phyloP scores from a whole-genome alignment of 257 asterid species.

The Osmanthus fragrans region DNA sequence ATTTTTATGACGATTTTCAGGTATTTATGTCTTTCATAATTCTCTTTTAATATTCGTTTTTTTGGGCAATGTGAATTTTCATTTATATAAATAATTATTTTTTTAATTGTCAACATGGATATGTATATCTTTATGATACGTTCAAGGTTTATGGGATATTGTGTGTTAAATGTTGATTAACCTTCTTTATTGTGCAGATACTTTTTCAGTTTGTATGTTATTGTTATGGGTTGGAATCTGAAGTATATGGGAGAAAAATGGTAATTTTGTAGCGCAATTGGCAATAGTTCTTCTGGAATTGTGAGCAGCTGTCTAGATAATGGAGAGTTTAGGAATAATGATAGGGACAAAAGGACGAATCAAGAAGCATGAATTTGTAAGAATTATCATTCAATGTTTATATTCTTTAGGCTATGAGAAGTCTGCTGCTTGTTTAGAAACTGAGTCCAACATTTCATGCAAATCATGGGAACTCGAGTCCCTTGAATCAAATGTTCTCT shows the following conservation, averaged over 20 bases:
- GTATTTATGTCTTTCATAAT: not conserved
- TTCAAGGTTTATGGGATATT: not conserved
- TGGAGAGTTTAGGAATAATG: conserved; percentile 40
- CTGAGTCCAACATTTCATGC: conserved; percentile 65
- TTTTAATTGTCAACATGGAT: not conserved
- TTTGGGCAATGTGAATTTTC: not conserved
- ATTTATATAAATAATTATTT: not conserved
- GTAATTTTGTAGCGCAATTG: conserved; percentile 7
- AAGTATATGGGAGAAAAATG: conserved; percentile 19
- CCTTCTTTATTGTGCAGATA: conserved; percentile 13
- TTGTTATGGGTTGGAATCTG: conserved; percentile 12
- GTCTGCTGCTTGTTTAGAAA: conserved; percentile 76
- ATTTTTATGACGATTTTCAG: not conserved
- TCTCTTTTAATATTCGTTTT: not conserved
- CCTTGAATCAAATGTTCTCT: conserved; percentile 51
- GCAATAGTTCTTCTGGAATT: conserved; percentile 14
- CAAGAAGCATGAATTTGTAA: conserved; percentile 68
- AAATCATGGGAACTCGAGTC: conserved; percentile 54
- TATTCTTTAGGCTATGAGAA: conserved; percentile 67
- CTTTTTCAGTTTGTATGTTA: conserved; percentile 7
- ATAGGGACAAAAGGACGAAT: conserved; percentile 65
- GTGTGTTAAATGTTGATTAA: not conserved
- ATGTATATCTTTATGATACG: not conserved
- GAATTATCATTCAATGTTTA: conserved; percentile 65
- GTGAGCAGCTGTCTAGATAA: conserved; percentile 26